These are phyloP conservation scores for Sarocladium oryzae DNA, from an alignment of 2,329 filamentous ascomycete genomes.

Conservation along the genomic window DNA sequence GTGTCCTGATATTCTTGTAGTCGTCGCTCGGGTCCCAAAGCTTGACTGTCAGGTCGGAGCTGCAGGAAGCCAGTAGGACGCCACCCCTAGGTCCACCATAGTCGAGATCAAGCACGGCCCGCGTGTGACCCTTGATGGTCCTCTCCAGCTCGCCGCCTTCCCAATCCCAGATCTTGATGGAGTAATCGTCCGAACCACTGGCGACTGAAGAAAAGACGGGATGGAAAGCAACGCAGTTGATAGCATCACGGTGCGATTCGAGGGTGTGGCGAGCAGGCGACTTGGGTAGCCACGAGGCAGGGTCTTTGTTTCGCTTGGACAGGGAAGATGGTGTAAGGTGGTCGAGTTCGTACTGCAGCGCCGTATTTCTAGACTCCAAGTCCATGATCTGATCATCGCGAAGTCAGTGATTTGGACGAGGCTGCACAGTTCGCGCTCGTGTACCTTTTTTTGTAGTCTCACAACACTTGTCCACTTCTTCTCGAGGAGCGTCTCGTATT, in stretches of 20 bases:
- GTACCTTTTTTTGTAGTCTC: slow-evolving; percentile 87
- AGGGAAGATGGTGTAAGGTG: slow-evolving; percentile 71
- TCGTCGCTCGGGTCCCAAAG: slow-evolving; percentile 89
- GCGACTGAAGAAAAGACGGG: slow-evolving; percentile 86
- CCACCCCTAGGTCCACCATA: slow-evolving; percentile 80
- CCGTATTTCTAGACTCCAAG: slow-evolving; percentile 67
- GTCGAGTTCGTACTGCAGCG: slow-evolving; percentile 77
- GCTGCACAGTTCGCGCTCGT: slow-evolving; percentile 12
- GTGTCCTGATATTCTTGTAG: slow-evolving; percentile 90
- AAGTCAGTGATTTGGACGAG: too few relatives aligned
- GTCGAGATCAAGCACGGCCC: slow-evolving; percentile 80
- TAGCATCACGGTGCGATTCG: slow-evolving; percentile 71
- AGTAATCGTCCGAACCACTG: slow-evolving; percentile 85
- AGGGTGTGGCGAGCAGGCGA: slow-evolving; percentile 75
- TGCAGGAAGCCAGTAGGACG: slow-evolving; percentile 58
- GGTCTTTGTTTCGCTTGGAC: slow-evolving; percentile 75
- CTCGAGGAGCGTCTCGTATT: slow-evolving; percentile 89
- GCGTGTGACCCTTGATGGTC: slow-evolving; percentile 89
- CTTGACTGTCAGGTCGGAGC: slow-evolving; percentile 87
- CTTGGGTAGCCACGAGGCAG: slow-evolving; percentile 78
- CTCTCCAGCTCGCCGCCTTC: slow-evolving; percentile 84
- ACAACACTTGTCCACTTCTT: slow-evolving; percentile 99
- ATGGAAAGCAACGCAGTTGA: slow-evolving; percentile 88
- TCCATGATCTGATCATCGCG: slow-evolving; percentile 98
- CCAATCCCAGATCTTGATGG: slow-evolving; percentile 98